phyloP scores from a whole-genome alignment of 2,329 filamentous ascomycete genomes.

The Daldinia sp. region DNA sequence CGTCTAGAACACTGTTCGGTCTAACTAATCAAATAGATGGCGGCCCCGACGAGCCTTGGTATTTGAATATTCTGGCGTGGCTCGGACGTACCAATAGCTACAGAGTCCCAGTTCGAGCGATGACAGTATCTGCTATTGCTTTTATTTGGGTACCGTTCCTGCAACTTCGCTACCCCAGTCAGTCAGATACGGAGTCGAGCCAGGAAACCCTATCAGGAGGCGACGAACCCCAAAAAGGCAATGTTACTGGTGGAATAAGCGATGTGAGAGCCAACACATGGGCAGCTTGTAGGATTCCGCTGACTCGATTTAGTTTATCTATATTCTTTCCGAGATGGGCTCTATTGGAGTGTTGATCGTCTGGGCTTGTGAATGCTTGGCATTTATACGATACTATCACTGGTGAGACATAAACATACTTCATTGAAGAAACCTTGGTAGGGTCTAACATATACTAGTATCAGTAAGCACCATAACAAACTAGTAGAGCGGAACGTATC shows the following conservation, averaged over 20 bases:
- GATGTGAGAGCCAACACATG: background rate
- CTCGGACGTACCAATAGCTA: conserved; percentile 45
- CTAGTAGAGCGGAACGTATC: conserved; percentile 38
- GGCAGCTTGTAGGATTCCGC: background rate
- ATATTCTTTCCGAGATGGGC: conserved; percentile 50
- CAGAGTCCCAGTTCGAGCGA: conserved; percentile 50
- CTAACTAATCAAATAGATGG: conserved; percentile 44
- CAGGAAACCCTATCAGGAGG: background rate
- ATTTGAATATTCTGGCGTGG: conserved; percentile 43
- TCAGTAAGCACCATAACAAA: conserved; percentile 37
- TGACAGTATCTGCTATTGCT: conserved; percentile 49
- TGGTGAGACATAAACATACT: conserved; percentile 38
- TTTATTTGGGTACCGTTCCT: conserved; percentile 55
- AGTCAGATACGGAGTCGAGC: background rate
- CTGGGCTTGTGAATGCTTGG: conserved; percentile 53
- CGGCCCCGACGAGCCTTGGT: conserved; percentile 36
- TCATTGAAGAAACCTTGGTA: background rate
- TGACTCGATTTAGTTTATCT: conserved; percentile 48
- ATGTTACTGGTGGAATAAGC: background rate
- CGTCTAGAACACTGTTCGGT: conserved; percentile 48
- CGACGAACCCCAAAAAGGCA: background rate
- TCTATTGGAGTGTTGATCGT: conserved; percentile 50
- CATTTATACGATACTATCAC: conserved; percentile 51
- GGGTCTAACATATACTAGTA: conserved; percentile 14
- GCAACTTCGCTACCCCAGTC: conserved; percentile 39